These are phyloP conservation scores for Escovopsis sp. DNA, from an alignment of 2,329 filamentous ascomycete genomes.

Conservation along the genomic window DNA sequence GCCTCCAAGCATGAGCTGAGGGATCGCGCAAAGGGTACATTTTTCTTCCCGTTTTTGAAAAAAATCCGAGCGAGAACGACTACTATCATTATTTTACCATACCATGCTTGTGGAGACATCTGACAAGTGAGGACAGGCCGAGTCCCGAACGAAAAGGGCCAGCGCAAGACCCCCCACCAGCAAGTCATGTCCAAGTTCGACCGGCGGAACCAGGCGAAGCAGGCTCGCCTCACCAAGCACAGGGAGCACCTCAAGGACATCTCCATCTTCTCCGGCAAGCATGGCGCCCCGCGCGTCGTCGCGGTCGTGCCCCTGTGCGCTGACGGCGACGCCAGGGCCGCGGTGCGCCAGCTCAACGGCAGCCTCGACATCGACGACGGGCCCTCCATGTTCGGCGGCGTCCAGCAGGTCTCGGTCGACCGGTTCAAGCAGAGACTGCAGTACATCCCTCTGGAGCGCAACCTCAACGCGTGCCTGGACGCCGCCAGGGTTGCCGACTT, in stretches of 20 bases:
- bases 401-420: constrained; percentile 54
- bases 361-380: constrained; percentile 67
- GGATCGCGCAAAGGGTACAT: constrained; percentile 65
- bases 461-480: constrained; percentile 67
- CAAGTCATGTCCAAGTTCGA: constrained; percentile 97
- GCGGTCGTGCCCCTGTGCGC: constrained; percentile 73
- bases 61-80: background rate
- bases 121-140: constrained; percentile 43
- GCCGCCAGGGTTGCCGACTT: constrained; percentile 83
- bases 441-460: constrained; percentile 61
- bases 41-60: background rate
- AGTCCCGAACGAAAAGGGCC: constrained; percentile 56
- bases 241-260: constrained; percentile 67
- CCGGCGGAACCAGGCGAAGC: constrained; percentile 85
- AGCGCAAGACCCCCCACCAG: constrained; percentile 81
- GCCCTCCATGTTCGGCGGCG: constrained; percentile 37
- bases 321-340: constrained; percentile 51
- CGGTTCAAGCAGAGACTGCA: constrained; percentile 91
- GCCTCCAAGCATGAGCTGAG: constrained; percentile 77
- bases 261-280: constrained; percentile 70
- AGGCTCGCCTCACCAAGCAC: constrained; percentile 72
- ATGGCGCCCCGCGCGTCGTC: constrained; percentile 77
- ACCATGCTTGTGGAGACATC: no score
- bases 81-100: background rate
- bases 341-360: constrained; percentile 56